Evolutionary conservation across 371 early-diverging fungal genomes (phyloP), one percentile per base, ranked within the genome.

Genomic region (Rhizomucor pusillus): DNA sequence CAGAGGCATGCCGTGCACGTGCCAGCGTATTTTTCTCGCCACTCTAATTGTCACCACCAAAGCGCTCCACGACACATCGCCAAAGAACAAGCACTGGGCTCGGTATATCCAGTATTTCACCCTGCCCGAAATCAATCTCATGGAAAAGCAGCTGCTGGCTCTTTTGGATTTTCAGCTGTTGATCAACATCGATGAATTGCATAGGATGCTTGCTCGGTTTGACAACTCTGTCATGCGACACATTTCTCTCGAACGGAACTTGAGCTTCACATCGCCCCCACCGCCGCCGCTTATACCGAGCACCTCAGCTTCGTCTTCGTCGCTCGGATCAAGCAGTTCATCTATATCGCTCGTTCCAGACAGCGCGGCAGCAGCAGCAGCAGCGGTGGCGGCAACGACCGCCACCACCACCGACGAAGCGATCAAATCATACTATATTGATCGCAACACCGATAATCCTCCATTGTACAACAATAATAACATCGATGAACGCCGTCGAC

Each of bases 31-130:
- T 16, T 84, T 89, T 59, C 69, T 91, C 19, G 89, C 92, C 24
- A 79, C 90, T 5, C 70, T 91, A 5, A 86, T 91, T 29, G 75
- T 91, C 9, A 74, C 65, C 20, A 77, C 84, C 20, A 89, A 89
- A 60, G 84, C 83, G 43, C 67, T 89, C 16, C 87, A 89, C 53
- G 90, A 88, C 54, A 81, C 86, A 5, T 82, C 87, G 16, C 88
- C 88, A 10, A 89, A 83, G 65, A 90, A 90, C 68, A 82, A 81
- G 54, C 79, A 86, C 54, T 91, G 90, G 90, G 86, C 88, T 11
- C 73, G 76, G 14, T 84, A 84, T 56, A 80, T 87, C 1, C 60
- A 67, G 0, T 67, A 83, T 40, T 90, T 88, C 56, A 82, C 88
- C 2, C 65, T 89, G 10, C 73, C 80, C 7, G 90, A 91, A 65